Percentiles rank a stretch among this genome's conserved stretches.
Conservation (phyloP, 495 filamentous ascomycete genomes). For the Amorphotheca resinae region DNA sequence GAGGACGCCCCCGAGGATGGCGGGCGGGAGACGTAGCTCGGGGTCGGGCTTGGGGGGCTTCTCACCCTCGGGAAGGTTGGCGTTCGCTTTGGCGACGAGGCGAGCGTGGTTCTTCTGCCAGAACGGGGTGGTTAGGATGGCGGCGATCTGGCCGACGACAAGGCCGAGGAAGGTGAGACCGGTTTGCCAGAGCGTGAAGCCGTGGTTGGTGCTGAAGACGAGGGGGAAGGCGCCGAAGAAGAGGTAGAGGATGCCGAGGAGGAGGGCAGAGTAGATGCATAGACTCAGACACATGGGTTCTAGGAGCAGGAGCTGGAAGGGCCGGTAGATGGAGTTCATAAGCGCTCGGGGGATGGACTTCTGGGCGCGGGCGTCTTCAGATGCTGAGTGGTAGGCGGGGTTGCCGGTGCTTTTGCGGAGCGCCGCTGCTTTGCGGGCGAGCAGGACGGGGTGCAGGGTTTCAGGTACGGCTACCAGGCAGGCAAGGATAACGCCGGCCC, state of each 20-base stretch:
- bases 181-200: background rate
- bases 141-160: background rate
- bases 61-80: background rate
- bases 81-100: conserved; percentile 26
- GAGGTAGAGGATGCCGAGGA: conserved; percentile 79
- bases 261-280: conserved; percentile 48
- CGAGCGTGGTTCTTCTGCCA: background rate
- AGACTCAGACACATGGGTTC: conserved; percentile 78
- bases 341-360: conserved; percentile 28
- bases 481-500: conserved; percentile 48
- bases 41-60: conserved; percentile 47
- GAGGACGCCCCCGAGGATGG: conserved; percentile 60
- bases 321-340: conserved; percentile 32
- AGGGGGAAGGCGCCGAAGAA: conserved; percentile 84
- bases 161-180: conserved; percentile 32
- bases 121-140: background rate
- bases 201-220: conserved; percentile 42
- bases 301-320: conserved; percentile 43
- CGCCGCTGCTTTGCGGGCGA: conserved; percentile 4
- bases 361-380: background rate
- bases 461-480: conserved; percentile 66
- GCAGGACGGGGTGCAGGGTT: conserved; percentile 47
- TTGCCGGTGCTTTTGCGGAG: conserved; percentile 28
- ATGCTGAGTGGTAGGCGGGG: conserved; percentile 25
- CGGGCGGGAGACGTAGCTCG: conserved; percentile 73